Evolutionary conservation across 2,329 filamentous ascomycete species (phyloP).

Genomic region (Chrysoporthe deuterocubensis): DNA sequence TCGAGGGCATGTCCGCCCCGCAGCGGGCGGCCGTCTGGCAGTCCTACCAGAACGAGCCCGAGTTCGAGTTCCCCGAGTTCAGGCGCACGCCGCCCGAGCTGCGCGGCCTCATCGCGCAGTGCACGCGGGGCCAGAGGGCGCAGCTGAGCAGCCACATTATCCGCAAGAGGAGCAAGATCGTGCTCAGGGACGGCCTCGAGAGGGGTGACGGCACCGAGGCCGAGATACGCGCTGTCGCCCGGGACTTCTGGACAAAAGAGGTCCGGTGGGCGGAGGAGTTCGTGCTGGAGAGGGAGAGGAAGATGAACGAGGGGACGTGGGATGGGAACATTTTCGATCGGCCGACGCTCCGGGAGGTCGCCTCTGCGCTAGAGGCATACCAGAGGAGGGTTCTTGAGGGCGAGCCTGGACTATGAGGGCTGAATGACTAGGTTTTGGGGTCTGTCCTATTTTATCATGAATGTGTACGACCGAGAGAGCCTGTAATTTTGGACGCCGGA

Average conservation of each 20-base stretch:
- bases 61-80: constrained; percentile 60
- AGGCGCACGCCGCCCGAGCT: constrained; percentile 50
- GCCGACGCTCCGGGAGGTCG: constrained; percentile 51
- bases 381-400: constrained; percentile 2
- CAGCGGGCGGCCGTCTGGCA: constrained; percentile 62
- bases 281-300: constrained; percentile 45
- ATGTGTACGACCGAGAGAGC: background rate
- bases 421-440: background rate
- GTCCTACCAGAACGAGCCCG: constrained; percentile 60
- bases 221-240: constrained; percentile 39
- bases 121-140: constrained; percentile 52
- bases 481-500: background rate
- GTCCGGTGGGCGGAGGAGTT: constrained; percentile 53
- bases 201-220: constrained; percentile 41
- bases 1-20: constrained; percentile 62
- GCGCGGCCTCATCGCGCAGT: constrained; percentile 53
- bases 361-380: constrained; percentile 35
- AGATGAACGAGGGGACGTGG: constrained; percentile 48
- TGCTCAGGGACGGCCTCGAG: constrained; percentile 38
- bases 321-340: constrained; percentile 55
- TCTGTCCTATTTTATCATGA: background rate
- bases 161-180: constrained; percentile 50
- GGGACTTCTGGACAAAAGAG: constrained; percentile 54
- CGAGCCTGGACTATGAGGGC: background rate
- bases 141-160: constrained; percentile 51